phyloP scores from a whole-genome alignment of 768 basidiomycete species.

The Tulasnella sp. region DNA sequence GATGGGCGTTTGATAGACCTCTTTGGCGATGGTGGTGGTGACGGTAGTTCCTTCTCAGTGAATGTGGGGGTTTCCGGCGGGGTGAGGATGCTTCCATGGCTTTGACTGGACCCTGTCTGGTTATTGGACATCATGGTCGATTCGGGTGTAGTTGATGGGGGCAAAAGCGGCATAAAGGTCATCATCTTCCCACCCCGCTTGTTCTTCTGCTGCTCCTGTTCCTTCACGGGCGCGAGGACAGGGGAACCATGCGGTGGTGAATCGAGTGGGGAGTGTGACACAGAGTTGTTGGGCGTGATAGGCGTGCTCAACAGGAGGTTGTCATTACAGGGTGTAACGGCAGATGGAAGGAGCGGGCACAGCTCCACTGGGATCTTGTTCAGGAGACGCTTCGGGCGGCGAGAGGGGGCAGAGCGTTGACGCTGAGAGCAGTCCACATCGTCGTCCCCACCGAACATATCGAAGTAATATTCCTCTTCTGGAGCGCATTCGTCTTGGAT shows the following conservation, averaged over 20 bases:
- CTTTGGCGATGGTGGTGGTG: too few species aligned
- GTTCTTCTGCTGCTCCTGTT: not conserved
- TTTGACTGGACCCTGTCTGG: too few species aligned
- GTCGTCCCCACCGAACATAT: not conserved
- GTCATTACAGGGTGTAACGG: not conserved
- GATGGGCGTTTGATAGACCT: too few species aligned
- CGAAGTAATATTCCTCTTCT: not conserved
- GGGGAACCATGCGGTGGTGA: slow-evolving; percentile 14
- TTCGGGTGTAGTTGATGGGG: not conserved
- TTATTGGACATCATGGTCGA: not conserved
- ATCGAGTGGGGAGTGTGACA: not conserved
- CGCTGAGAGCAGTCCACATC: not conserved
- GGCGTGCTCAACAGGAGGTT: not conserved
- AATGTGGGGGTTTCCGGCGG: slow-evolving; percentile 10
- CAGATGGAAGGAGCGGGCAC: slow-evolving; percentile 10
- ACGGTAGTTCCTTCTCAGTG: too few species aligned
- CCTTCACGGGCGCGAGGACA: slow-evolving; percentile 4
- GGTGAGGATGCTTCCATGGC: slow-evolving; percentile 3
- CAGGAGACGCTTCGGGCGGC: slow-evolving; percentile 3
- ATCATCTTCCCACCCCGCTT: not conserved
- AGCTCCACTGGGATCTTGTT: slow-evolving; percentile 11
- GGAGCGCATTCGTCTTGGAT: not conserved
- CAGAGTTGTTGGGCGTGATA: slow-evolving; percentile 9
- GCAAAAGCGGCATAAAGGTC: slow-evolving; percentile 10
- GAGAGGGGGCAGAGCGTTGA: not conserved